Evolutionary conservation across 2,329 filamentous ascomycete species (phyloP), one percentile per base, ranked within the genome.

Genomic region (Penicillium brasilianum): DNA sequence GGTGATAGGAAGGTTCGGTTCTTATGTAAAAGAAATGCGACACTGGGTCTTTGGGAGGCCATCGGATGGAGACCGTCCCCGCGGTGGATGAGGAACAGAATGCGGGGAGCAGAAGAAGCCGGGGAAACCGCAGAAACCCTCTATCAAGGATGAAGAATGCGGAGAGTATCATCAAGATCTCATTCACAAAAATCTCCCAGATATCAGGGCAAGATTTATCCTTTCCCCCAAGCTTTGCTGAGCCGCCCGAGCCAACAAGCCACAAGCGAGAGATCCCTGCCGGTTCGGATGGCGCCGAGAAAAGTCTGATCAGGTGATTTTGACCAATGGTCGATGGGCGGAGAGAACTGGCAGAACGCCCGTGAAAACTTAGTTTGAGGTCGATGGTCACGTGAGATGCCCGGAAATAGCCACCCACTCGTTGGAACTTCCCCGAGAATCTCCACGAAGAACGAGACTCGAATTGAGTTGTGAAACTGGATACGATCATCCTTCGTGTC

Each of bases 11-110:
- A 63, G 55, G 65, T 67, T 66, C 56, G 52, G 30, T 53, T 30
- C 43, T 69, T 69, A 69, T 48, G 66, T 69, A 69, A 69, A 65
- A 66, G 61, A 69, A 67, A 68, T 63, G 44, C n/a, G 28, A 60
- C 53, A 66, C 57, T 65, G 63, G 58, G 49, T 48, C 20, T 30
- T 37, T 8, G n/a, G 11, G 30, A 53, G 43, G 37, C 10, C 41
- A n/a, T 11, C 36, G 11, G 20, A 53, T 55, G 52, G 52, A 43
- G 52, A 30, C 48, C n/a, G 14, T 36, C 39, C 54, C 41, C 59
- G 43, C 59, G 55, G 43, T 36, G 22, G 50, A 22, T 34, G 20
- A 7, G 10, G 10, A 41, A 39, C 22, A 48, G 14, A 37, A 59
- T 57, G 59, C 54, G 59, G 59, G 59, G 59, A 22, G 46, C 46